Evolutionary conservation across 352 stramenopile genomes (phyloP).

Genomic region (Phytophthora sojae): DNA sequence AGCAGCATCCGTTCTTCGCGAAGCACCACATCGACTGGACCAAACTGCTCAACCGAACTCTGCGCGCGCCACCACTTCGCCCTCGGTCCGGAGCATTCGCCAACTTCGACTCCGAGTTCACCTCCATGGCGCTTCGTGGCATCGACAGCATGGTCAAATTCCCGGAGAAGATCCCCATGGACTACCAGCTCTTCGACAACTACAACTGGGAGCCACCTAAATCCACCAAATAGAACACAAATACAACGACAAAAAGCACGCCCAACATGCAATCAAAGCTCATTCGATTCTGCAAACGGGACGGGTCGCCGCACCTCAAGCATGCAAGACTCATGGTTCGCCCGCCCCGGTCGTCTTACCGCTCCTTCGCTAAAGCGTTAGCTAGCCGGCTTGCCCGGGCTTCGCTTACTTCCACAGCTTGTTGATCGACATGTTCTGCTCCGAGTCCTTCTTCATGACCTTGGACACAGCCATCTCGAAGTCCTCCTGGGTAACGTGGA

Average conservation of each 20-base stretch:
- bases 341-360: constrained; percentile 11
- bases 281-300: constrained; percentile 37
- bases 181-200: constrained; percentile 89
- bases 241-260: constrained; percentile 13
- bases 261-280: constrained; percentile 30
- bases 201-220: constrained; percentile 82
- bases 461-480: constrained; percentile 99
- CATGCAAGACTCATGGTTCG: not conserved
- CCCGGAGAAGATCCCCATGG: constrained; percentile 75
- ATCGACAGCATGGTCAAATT: constrained; percentile 85
- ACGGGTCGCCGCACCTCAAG: not conserved
- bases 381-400: constrained; percentile 2
- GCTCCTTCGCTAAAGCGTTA: constrained; percentile 20
- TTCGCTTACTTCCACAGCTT: constrained; percentile 99
- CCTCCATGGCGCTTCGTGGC: constrained; percentile 72
- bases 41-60: constrained; percentile 48
- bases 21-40: constrained; percentile 75
- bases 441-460: constrained; percentile 99
- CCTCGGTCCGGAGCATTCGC: constrained; percentile 71
- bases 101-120: constrained; percentile 91
- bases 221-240: constrained; percentile 30
- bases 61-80: constrained; percentile 63
- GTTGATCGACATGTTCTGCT: constrained; percentile 98
- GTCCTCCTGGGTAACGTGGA: constrained; percentile 99
- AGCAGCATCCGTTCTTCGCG: constrained; percentile 70